phyloP scores from a whole-genome alignment of 345 rosid species.

The Crucihimalaya himalaica region DNA sequence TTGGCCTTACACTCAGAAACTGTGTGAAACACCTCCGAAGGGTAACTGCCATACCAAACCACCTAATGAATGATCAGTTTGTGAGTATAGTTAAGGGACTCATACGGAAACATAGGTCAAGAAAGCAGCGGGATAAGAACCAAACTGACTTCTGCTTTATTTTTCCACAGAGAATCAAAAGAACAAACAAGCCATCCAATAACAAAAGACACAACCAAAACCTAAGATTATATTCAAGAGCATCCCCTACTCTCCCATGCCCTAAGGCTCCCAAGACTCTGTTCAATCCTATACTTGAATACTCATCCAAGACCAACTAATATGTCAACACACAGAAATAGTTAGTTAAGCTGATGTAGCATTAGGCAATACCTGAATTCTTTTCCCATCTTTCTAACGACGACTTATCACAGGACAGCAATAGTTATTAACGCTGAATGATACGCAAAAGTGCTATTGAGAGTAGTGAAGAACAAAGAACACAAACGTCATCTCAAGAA shows the following conservation, averaged over 20 bases:
- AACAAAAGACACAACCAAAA: background rate
- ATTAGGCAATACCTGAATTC: background rate
- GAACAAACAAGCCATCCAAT: background rate
- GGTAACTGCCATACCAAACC: conserved; percentile 24
- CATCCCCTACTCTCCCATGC: background rate
- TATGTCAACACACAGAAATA: background rate
- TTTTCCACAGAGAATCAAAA: background rate
- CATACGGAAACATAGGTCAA: background rate
- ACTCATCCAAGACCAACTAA: background rate
- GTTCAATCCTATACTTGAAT: background rate
- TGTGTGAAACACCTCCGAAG: conserved; percentile 11
- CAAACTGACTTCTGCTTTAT: background rate
- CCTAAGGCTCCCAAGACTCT: background rate
- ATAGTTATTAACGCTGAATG: background rate
- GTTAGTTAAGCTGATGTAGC: background rate
- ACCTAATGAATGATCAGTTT: background rate
- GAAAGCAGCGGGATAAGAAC: background rate
- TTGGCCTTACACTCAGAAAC: conserved; percentile 1
- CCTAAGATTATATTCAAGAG: background rate
- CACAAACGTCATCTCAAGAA: background rate
- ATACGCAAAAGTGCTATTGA: background rate
- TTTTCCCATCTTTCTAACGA: background rate
- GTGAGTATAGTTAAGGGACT: background rate
- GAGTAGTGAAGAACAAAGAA: conserved; percentile 11
- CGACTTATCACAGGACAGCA: background rate